phyloP scores from a whole-genome alignment of 495 filamentous ascomycete species.

The Durotheca rogersii region DNA sequence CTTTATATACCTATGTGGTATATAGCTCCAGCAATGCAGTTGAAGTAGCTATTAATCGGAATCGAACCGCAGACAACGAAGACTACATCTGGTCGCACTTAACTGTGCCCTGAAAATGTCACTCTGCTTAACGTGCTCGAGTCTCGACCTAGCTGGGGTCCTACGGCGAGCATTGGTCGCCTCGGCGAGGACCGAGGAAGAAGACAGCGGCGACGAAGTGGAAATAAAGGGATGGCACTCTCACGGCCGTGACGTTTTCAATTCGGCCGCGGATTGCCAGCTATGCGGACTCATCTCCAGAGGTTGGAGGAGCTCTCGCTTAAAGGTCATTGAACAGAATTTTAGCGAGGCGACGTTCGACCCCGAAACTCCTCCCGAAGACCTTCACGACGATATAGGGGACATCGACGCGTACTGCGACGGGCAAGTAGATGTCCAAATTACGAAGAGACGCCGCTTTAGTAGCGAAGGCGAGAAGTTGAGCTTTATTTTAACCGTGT shows the following conservation, averaged over 20 bases:
- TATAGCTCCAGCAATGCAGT: too few species aligned
- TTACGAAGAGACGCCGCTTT: not conserved
- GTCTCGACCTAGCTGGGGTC: not conserved
- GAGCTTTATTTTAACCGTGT: conserved; percentile 4
- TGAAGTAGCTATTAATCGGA: too few species aligned
- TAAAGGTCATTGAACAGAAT: conserved; percentile 1
- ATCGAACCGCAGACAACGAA: too few species aligned
- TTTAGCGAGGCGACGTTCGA: conserved; percentile 3
- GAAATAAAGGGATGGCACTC: conserved; percentile 2
- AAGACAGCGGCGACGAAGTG: not conserved
- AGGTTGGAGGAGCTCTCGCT: conserved; percentile 23
- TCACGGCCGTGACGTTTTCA: conserved; percentile 8
- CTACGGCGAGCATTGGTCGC: not conserved
- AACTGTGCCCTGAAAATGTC: not conserved
- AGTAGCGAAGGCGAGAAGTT: conserved; percentile 1
- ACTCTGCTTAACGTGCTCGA: not conserved
- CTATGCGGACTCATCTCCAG: conserved; percentile 19
- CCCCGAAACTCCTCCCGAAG: conserved; percentile 9
- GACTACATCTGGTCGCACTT: too few species aligned
- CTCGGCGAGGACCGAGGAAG: not conserved
- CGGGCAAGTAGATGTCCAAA: conserved; percentile 4
- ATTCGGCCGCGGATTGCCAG: conserved; percentile 13
- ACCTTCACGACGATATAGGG: conserved; percentile 14
- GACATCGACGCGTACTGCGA: conserved; percentile 20
- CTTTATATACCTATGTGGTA: too few species aligned